Percentiles rank a stretch among this genome's conserved stretches.
These are phyloP conservation scores for Lipomyces yamanashiensis DNA, from an alignment of 805 yeast species.

Conservation along the genomic window DNA sequence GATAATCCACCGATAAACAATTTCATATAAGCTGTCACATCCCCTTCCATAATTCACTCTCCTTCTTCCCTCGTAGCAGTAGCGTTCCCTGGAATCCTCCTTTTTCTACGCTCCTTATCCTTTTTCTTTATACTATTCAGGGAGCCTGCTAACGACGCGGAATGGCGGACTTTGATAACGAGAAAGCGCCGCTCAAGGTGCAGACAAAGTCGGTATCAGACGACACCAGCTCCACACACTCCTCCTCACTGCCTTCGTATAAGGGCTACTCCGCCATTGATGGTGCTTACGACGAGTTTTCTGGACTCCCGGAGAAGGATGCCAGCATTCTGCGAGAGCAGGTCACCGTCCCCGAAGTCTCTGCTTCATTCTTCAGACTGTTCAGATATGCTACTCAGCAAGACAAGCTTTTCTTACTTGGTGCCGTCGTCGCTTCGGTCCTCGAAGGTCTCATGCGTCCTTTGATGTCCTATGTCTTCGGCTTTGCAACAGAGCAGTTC, in stretches of 20 bases:
- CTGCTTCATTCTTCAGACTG: conserved; percentile 40
- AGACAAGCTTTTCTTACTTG: conserved; percentile 41
- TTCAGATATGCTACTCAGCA: conserved; percentile 45
- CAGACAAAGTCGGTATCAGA: neutral
- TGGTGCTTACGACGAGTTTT: conserved; percentile 36
- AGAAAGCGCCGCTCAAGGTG: conserved; percentile 16
- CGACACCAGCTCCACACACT: conserved; percentile 4
- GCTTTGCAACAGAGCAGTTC: conserved; percentile 48
- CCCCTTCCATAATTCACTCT: too few relatives aligned
- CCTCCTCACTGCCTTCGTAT: neutral
- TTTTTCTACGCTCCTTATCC: neutral
- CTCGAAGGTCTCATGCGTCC: conserved; percentile 51
- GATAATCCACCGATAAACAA: neutral
- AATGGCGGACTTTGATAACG: conserved; percentile 11
- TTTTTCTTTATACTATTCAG: neutral
- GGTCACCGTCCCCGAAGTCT: conserved; percentile 37
- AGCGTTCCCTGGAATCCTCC: neutral
- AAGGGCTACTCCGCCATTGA: conserved; percentile 29
- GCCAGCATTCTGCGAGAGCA: conserved; percentile 46
- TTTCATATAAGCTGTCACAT: too few relatives aligned
- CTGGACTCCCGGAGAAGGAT: conserved; percentile 42
- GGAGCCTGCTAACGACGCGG: neutral
- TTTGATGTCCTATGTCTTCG: conserved; percentile 47
- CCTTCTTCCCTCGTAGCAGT: too few relatives aligned
- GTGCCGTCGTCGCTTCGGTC: conserved; percentile 45